Conservation (phyloP, 345 rosid species). For the Hibiscus mutabilis region DNA sequence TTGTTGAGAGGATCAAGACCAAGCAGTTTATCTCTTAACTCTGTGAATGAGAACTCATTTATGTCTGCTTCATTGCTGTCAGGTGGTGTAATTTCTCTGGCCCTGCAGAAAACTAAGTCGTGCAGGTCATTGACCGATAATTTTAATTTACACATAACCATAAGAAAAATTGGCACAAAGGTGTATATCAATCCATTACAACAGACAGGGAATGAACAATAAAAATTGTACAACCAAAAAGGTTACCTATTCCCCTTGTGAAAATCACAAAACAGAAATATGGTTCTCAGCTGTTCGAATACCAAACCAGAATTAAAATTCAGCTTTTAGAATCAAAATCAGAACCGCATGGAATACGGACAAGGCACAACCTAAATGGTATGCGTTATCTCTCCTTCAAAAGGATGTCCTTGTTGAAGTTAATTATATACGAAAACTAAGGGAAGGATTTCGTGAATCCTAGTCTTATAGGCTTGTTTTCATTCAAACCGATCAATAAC, state of each 20-base stretch:
- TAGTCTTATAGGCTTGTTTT: background rate
- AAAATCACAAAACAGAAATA: background rate
- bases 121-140: slow-evolving; percentile 17
- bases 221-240: background rate
- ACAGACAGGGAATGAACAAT: background rate
- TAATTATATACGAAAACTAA: background rate
- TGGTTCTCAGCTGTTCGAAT: background rate
- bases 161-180: background rate
- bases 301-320: background rate
- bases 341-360: background rate
- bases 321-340: background rate
- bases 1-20: slow-evolving; percentile 92
- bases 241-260: background rate
- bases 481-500: background rate
- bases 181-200: background rate
- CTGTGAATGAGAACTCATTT: slow-evolving; percentile 72
- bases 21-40: slow-evolving; percentile 82
- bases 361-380: background rate
- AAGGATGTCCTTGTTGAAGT: background rate
- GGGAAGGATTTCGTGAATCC: background rate
- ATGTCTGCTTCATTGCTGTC: slow-evolving; percentile 44
- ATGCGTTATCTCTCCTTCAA: background rate
- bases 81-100: slow-evolving; percentile 31
- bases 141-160: background rate
- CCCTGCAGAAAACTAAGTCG: slow-evolving; percentile 37